These are phyloP conservation scores for Acrodontium crateriforme DNA, from an alignment of 2,329 filamentous ascomycete species.

Conservation along the genomic window DNA sequence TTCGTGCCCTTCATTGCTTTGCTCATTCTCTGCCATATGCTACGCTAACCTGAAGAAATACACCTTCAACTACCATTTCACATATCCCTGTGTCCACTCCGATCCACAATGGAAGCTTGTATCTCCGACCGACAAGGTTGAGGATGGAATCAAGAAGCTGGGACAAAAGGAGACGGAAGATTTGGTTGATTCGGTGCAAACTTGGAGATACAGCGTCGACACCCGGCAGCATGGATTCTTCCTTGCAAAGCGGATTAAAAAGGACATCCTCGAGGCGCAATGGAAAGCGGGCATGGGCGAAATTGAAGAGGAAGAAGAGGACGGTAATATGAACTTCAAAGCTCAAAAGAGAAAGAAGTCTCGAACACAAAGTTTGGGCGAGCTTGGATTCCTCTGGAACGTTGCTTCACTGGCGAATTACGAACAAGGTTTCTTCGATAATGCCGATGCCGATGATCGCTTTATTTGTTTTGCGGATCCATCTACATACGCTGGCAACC, in stretches of 20 bases:
- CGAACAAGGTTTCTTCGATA: constrained; percentile 77
- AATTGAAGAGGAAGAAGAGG: constrained; percentile 16
- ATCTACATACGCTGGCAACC: constrained; percentile 75
- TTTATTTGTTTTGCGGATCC: constrained; percentile 85
- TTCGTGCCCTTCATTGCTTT: constrained; percentile 79
- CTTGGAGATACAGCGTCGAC: constrained; percentile 75
- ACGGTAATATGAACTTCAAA: constrained; percentile 16
- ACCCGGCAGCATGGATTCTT: constrained; percentile 87
- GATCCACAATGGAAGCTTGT: constrained; percentile 65
- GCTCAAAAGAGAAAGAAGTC: constrained; percentile 32
- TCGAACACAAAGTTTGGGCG: constrained; percentile 35
- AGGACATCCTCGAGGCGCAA: constrained; percentile 19
- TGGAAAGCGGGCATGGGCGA: constrained; percentile 18
- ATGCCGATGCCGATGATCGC: constrained; percentile 54
- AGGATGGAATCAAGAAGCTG: constrained; percentile 37
- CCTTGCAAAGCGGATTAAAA: constrained; percentile 62
- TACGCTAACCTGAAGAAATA: constrained; percentile 97
- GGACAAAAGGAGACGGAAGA: constrained; percentile 57
- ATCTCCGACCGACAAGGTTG: constrained; percentile 13
- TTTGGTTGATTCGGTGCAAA: constrained; percentile 70
- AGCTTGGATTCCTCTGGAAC: constrained; percentile 60
- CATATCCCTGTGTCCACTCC: constrained; percentile 84
- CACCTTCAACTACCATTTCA: constrained; percentile 96
- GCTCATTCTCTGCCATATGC: constrained; percentile 77
- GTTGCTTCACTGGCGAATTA: constrained; percentile 63